These are phyloP conservation scores for Pseudognaphalium luteoalbum DNA, from an alignment of 129 eudicot species.

Conservation along the genomic window DNA sequence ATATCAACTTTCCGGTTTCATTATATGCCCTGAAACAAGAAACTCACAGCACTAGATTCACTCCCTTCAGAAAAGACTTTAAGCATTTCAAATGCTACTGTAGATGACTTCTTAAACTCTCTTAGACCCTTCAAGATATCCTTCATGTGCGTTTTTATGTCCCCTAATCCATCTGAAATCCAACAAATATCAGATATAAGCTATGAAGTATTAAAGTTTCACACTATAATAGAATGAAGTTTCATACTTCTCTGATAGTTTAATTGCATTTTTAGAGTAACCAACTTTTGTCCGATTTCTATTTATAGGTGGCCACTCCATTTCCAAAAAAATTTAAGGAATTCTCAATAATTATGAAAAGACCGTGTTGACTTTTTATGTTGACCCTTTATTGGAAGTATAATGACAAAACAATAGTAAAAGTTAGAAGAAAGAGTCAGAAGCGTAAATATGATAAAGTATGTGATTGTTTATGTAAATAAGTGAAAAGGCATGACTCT, in stretches of 20 bases:
- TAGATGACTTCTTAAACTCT: conserved; percentile 65
- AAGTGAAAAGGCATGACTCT: too few relatives aligned
- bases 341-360: neutral
- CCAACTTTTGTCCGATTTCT: neutral
- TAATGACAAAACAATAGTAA: too few relatives aligned
- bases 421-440: too few relatives aligned
- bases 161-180: conserved; percentile 66
- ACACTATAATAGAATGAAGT: neutral
- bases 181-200: neutral
- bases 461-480: too few relatives aligned
- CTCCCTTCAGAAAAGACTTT: conserved; percentile 67
- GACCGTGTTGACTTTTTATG: neutral
- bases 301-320: neutral
- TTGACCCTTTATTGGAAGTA: too few relatives aligned
- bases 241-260: neutral
- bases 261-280: neutral
- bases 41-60: conserved; percentile 66
- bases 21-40: neutral
- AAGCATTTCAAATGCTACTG: conserved; percentile 65
- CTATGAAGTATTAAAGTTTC: neutral
- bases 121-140: conserved; percentile 72
- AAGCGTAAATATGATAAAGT: too few relatives aligned
- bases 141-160: conserved; percentile 53
- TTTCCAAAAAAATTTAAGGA: neutral
- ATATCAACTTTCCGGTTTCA: conserved; percentile 10